Conservation (phyloP, 192 early-diverging fungal genomes). For the Glomus cerebriforme region DNA sequence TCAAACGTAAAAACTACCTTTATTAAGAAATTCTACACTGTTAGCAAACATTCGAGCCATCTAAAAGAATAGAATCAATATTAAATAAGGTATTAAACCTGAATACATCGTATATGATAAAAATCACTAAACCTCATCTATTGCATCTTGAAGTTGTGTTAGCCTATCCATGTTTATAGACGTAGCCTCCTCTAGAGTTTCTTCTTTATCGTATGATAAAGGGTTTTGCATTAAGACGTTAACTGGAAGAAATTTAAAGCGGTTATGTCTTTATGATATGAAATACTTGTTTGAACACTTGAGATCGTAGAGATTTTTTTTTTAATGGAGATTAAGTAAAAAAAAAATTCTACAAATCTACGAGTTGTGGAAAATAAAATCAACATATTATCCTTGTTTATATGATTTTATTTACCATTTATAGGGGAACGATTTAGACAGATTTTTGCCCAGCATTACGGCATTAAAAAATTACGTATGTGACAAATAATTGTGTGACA, state of each 20-base stretch:
- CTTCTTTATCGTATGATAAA: background rate
- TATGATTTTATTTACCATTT: too few relatives aligned
- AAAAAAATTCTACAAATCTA: too few relatives aligned
- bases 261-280: background rate
- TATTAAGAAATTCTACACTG: background rate
- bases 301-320: background rate
- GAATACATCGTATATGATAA: background rate
- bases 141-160: conserved; percentile 47
- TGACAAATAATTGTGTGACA: too few relatives aligned
- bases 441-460: too few relatives aligned
- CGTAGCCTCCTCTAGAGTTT: background rate
- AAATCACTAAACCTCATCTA: conserved; percentile 36
- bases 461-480: too few relatives aligned
- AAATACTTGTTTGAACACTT: background rate
- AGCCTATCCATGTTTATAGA: conserved; percentile 42
- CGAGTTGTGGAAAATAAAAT: too few relatives aligned
- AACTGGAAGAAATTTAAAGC: background rate
- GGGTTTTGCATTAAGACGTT: background rate
- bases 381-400: too few relatives aligned
- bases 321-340: background rate
- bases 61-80: background rate
- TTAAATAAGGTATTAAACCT: background rate
- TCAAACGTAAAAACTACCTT: background rate
- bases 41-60: background rate
- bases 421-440: too few relatives aligned